Evolutionary conservation across 768 basidiomycete species (phyloP).

Genomic region (Lyophyllum semitale): DNA sequence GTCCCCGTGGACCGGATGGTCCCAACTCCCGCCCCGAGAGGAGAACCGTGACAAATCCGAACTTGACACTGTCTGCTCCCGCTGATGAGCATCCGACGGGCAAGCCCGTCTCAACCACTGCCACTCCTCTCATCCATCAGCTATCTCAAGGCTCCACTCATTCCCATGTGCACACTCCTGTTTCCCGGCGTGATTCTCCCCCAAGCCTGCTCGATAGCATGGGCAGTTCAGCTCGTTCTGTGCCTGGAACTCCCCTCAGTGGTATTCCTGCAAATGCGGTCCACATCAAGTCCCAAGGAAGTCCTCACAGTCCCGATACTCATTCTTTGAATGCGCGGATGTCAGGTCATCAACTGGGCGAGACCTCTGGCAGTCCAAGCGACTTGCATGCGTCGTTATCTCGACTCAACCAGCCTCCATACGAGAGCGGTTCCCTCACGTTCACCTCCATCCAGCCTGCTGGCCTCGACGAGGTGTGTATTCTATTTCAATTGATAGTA

Average conservation of each 20-base stretch:
- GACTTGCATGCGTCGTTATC: constrained; percentile 78
- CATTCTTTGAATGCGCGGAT: constrained; percentile 67
- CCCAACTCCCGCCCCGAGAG: constrained; percentile 58
- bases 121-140: constrained; percentile 66
- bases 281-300: constrained; percentile 67
- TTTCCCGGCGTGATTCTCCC: constrained; percentile 77
- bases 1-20: constrained; percentile 62
- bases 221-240: constrained; percentile 69
- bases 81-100: constrained; percentile 48
- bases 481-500: constrained; percentile 1
- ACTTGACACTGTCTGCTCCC: constrained; percentile 60
- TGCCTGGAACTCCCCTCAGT: constrained; percentile 79
- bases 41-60: constrained; percentile 75
- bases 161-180: constrained; percentile 43
- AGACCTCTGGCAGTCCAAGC: constrained; percentile 46
- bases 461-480: constrained; percentile 59
- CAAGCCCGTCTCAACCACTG: constrained; percentile 54
- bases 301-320: constrained; percentile 63
- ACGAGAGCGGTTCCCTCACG: constrained; percentile 53
- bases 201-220: constrained; percentile 63
- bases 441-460: constrained; percentile 54
- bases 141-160: constrained; percentile 50
- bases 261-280: constrained; percentile 49
- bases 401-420: constrained; percentile 60
- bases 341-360: constrained; percentile 49